Percentiles rank a stretch among this genome's conserved stretches.
These are phyloP conservation scores for Conringia planisiliqua DNA, from an alignment of 345 rosid species.

Conservation along the genomic window DNA sequence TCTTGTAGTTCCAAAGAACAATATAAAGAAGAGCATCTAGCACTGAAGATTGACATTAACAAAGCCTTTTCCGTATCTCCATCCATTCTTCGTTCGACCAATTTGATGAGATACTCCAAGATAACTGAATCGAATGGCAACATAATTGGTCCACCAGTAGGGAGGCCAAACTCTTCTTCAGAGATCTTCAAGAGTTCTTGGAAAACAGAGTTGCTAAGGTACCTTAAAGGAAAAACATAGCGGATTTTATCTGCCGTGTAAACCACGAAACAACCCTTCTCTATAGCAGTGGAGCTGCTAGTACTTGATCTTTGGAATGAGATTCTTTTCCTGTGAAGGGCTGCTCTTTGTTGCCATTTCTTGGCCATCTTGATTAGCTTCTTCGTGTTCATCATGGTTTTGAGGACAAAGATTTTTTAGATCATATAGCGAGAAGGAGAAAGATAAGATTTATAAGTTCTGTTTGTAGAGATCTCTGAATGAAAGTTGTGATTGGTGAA, in stretches of 20 bases:
- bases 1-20: not conserved
- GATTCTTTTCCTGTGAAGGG: constrained; percentile 23
- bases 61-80: constrained; percentile 35
- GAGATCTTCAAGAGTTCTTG: constrained; percentile 39
- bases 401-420: not conserved
- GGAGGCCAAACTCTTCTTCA: constrained; percentile 40
- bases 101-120: constrained; percentile 25
- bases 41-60: constrained; percentile 15
- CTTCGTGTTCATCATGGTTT: not conserved
- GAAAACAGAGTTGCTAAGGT: constrained; percentile 22
- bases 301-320: not conserved
- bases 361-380: constrained; percentile 26
- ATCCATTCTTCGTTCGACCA: constrained; percentile 18
- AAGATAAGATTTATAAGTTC: not conserved
- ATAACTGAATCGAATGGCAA: constrained; percentile 33
- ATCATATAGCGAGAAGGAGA: not conserved
- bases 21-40: constrained; percentile 1
- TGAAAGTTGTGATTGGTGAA: not conserved
- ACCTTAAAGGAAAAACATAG: constrained; percentile 20
- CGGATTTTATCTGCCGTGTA: constrained; percentile 29
- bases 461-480: not conserved
- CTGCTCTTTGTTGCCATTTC: constrained; percentile 32
- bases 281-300: not conserved
- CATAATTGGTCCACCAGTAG: constrained; percentile 29
- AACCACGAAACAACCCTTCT: constrained; percentile 34